Evolutionary conservation across 2,329 filamentous ascomycete genomes (phyloP).

Genomic region (Dactylonectria macrodidyma): DNA sequence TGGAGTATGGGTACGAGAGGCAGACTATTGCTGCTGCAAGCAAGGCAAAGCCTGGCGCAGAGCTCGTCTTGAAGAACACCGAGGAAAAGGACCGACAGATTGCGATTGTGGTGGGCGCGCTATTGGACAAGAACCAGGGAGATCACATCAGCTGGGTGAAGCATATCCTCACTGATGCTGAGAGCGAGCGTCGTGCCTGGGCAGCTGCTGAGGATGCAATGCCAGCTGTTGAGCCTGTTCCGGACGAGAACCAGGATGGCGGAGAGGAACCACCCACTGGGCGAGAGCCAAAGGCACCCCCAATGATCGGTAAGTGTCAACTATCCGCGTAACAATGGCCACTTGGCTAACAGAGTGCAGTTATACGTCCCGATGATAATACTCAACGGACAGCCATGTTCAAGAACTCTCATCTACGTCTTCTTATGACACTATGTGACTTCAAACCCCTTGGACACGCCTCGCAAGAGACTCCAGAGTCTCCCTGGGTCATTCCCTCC

Average conservation of each 20-base stretch:
- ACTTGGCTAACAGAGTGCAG: slow-evolving; percentile 58
- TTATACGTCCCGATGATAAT: slow-evolving; percentile 75
- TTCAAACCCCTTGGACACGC: slow-evolving; percentile 71
- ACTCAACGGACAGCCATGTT: slow-evolving; percentile 82
- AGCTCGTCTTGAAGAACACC: slow-evolving; percentile 84
- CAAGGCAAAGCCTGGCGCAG: slow-evolving; percentile 80
- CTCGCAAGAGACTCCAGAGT: slow-evolving; percentile 80
- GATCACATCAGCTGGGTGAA: slow-evolving; percentile 89
- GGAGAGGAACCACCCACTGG: slow-evolving; percentile 47
- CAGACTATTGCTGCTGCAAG: slow-evolving; percentile 76
- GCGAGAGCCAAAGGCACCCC: slow-evolving; percentile 49
- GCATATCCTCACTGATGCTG: slow-evolving; percentile 76
- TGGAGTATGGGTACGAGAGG: slow-evolving; percentile 92
- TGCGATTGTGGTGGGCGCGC: slow-evolving; percentile 82
- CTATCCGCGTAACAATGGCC: not conserved
- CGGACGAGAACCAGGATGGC: slow-evolving; percentile 43
- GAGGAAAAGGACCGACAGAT: slow-evolving; percentile 80
- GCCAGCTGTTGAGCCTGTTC: slow-evolving; percentile 54
- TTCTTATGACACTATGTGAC: slow-evolving; percentile 84
- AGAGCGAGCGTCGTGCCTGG: slow-evolving; percentile 83
- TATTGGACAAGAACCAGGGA: slow-evolving; percentile 84
- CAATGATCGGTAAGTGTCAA: slow-evolving; percentile 52
- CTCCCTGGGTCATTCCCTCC: slow-evolving; percentile 83
- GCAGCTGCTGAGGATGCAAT: slow-evolving; percentile 78
- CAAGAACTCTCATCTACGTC: slow-evolving; percentile 88